Base-by-base conservation (phyloP, 805 yeast genomes). In the Maudiozyma turicensis region DNA sequence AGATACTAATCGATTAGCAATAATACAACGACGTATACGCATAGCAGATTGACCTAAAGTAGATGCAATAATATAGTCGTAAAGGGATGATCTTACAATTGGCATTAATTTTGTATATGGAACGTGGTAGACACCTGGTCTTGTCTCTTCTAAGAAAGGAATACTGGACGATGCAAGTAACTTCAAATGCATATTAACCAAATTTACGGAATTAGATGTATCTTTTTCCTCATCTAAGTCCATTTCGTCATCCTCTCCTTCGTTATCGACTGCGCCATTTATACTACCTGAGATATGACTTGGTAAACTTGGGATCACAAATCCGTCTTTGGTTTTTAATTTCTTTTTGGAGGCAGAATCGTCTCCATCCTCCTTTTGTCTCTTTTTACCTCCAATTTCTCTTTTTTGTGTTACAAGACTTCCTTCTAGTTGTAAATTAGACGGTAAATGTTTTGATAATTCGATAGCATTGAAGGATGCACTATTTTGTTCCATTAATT, bases 1-100 rank as follows among this genome's bases (percentile, higher is more conserved):
- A 54, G 95, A 95, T 8, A 84, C 83, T 44, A 88, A 72, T 54
- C 80, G 80, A 58, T 79, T 73, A 8, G 75, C 75, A 50, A 86
- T 79, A 33, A 93, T 75, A 56, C 95, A 85, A 54, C 95, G 80
- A 51, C 91, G 68, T 2, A 93, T 72, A 48, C 96, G 75, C 48
- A 85, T 74, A 0, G 90, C 78, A 14, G 82, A 75, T 8, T 75
- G 69, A 1, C 93, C 93, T 51, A 85, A 67, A 0, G 86, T 74
- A 1, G 80, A 68, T 49, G 81, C 77, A 40, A 86, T 59, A 29
- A 81, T 61, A 42, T 79, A 75, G 54, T 83, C 86, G 57, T 75
- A 77, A 14, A 74, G 74, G 50, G 69, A 67, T 43, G 73, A 70
- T 56, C 78, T 76, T 29, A 81, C 63, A 6, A 65, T 54, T 11